Conservation (phyloP, 345 rosid genomes). For the Conringia planisiliqua region DNA sequence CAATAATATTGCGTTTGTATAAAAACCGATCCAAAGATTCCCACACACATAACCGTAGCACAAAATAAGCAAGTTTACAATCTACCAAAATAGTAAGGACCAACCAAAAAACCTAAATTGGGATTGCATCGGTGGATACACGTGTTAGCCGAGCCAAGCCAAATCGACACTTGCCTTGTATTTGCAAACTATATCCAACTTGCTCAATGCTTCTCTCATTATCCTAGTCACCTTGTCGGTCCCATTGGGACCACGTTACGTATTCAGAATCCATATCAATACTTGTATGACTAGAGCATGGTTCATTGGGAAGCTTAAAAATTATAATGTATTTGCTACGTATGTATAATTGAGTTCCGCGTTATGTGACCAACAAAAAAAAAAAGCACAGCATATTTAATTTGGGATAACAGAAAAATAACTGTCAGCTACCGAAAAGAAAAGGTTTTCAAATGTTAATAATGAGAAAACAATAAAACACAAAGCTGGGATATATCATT, state of each 20-base stretch:
- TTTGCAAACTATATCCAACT: constrained; percentile 19
- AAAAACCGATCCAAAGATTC: constrained; percentile 6
- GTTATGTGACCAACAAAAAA: neutral
- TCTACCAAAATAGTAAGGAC: constrained; percentile 16
- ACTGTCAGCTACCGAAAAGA: neutral
- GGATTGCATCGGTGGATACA: constrained; percentile 23
- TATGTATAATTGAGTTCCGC: neutral
- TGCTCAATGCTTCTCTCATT: constrained; percentile 1
- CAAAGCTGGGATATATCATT: too few relatives aligned
- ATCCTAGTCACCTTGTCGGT: constrained; percentile 21
- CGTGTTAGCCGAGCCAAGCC: constrained; percentile 10
- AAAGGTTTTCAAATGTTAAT: neutral
- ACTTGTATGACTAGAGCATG: constrained; percentile 8
- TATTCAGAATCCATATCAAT: constrained; percentile 2
- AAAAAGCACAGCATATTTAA: neutral
- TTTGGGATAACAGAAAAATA: neutral
- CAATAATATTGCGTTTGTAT: neutral
- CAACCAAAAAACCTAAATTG: neutral
- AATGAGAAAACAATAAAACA: neutral
- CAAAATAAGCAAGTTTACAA: neutral
- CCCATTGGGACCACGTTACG: neutral
- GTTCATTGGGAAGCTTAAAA: neutral
- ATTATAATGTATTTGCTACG: neutral
- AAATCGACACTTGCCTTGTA: constrained; percentile 26
- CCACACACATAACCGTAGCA: neutral